Evolutionary conservation across 2,329 filamentous ascomycete species (phyloP).

Genomic region (Cladosporium colombiae): DNA sequence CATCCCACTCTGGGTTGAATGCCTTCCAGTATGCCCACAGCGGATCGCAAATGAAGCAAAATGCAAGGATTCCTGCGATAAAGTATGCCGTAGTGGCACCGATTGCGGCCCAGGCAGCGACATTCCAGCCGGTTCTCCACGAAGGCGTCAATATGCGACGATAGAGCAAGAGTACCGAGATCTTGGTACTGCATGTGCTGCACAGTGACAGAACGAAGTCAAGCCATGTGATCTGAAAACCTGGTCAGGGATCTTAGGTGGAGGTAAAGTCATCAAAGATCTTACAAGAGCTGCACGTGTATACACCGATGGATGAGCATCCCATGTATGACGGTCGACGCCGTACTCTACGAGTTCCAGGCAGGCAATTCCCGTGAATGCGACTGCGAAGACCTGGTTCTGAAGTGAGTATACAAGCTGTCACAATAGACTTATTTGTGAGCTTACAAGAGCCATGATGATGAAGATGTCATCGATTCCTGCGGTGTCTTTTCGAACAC

Average conservation of each 20-base stretch:
- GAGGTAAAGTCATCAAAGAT: neutral
- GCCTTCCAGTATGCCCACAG: neutral
- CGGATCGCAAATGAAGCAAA: neutral
- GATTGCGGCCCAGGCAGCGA: neutral
- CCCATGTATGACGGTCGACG: neutral
- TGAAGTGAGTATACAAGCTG: neutral
- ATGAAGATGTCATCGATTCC: neutral
- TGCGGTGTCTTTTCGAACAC: neutral
- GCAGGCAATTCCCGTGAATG: neutral
- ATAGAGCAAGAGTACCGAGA: neutral
- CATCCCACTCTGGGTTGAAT: neutral
- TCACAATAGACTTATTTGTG: neutral
- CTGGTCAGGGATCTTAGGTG: neutral
- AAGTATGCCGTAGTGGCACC: neutral
- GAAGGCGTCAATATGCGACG: neutral
- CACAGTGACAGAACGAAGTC: neutral
- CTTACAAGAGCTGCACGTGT: neutral
- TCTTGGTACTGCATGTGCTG: neutral
- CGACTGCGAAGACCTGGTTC: neutral
- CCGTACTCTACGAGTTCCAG: neutral
- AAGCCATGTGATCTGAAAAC: neutral
- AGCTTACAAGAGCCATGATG: neutral
- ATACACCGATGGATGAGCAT: neutral
- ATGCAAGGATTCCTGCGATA: neutral
- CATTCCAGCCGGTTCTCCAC: neutral